phyloP scores from a whole-genome alignment of 441 rosid species.

The Euphorbia schlechtendalii region DNA sequence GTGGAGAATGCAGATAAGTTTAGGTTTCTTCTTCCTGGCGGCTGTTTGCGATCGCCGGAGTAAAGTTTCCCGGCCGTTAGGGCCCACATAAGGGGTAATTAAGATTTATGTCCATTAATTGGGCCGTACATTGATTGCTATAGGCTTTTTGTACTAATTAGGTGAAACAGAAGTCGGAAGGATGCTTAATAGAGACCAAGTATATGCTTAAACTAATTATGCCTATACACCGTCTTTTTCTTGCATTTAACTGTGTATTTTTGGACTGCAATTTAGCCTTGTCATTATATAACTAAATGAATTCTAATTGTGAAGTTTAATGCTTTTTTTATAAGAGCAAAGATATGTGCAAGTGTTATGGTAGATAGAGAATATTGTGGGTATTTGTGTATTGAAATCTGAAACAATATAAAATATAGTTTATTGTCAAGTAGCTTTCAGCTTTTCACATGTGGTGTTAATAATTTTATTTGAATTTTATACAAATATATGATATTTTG shows the following conservation, averaged over 20 bases:
- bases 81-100: not conserved
- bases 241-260: no score
- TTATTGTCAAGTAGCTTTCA: not conserved
- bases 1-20: constrained; percentile 67
- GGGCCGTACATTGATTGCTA: not conserved
- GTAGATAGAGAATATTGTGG: not conserved
- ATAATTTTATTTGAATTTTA: no score
- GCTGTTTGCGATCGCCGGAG: constrained; percentile 46
- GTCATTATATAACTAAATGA: no score
- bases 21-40: constrained; percentile 80
- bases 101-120: not conserved
- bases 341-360: not conserved
- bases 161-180: not conserved
- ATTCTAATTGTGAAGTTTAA: no score
- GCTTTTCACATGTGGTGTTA: not conserved
- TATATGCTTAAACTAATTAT: no score
- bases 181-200: not conserved
- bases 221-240: no score
- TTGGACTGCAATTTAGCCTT: no score
- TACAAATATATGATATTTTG: not conserved
- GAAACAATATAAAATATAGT: not conserved
- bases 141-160: no score
- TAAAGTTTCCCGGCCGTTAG: constrained; percentile 8
- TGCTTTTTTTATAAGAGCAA: not conserved
- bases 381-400: not conserved